phyloP scores from a whole-genome alignment of 257 asterid genomes.

The Lycium ferocissimum region DNA sequence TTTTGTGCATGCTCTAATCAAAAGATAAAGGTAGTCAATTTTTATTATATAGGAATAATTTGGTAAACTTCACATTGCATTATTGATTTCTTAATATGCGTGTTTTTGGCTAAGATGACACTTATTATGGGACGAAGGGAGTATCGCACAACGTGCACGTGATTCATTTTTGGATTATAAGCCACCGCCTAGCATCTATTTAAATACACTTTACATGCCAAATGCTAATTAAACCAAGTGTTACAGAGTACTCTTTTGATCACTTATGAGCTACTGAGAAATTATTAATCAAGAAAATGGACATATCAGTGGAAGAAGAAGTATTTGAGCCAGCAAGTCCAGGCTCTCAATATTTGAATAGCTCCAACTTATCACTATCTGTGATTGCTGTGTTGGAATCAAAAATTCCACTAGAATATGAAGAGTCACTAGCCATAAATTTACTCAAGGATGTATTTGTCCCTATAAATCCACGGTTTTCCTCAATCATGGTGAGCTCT shows the following conservation, averaged over 20 bases:
- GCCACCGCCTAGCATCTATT: neutral
- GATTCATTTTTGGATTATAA: neutral
- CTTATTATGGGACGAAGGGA: no score
- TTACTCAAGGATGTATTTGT: slow-evolving; percentile 36
- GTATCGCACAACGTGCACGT: neutral
- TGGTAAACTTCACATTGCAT: no score
- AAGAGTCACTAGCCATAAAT: slow-evolving; percentile 31
- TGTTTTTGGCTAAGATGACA: no score
- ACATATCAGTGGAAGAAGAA: slow-evolving; percentile 33
- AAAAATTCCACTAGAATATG: slow-evolving; percentile 36
- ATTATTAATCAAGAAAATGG: slow-evolving; percentile 26
- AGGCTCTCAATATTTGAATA: slow-evolving; percentile 34
- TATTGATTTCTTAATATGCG: no score
- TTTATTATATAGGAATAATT: no score
- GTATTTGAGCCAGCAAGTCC: slow-evolving; percentile 42
- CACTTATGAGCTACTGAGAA: neutral
- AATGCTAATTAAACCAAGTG: neutral
- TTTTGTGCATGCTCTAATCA: no score
- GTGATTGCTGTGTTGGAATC: slow-evolving; percentile 38
- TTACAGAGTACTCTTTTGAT: no score
- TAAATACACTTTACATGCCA: neutral
- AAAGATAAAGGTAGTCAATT: no score
- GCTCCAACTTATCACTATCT: slow-evolving; percentile 38
- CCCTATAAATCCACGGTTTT: slow-evolving; percentile 44
- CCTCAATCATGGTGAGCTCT: slow-evolving; percentile 42